Conservation (phyloP, 2,329 filamentous ascomycete species). For the Ascochyta lentis region DNA sequence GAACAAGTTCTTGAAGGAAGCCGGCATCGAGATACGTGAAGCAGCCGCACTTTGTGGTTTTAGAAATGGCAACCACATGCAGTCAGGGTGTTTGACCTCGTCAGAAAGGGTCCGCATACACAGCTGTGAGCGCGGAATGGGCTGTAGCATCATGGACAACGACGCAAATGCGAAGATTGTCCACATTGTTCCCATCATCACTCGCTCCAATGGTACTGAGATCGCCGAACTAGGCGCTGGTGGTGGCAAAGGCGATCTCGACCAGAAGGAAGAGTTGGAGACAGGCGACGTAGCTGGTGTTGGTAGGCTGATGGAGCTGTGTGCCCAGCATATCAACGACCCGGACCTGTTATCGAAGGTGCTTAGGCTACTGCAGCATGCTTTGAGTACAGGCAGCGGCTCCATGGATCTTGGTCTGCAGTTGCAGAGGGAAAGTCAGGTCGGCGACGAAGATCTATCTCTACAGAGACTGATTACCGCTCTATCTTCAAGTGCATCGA, state of each 20-base stretch:
- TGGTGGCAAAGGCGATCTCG: conserved; percentile 78
- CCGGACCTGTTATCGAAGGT: conserved; percentile 46
- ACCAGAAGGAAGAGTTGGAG: conserved; percentile 71
- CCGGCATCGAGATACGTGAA: conserved; percentile 58
- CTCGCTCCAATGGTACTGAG: conserved; percentile 67
- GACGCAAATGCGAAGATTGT: conserved; percentile 62
- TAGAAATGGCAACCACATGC: conserved; percentile 72
- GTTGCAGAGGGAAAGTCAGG: conserved; percentile 31
- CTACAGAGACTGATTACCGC: conserved; percentile 43
- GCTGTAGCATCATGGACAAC: conserved; percentile 61
- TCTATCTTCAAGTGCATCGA: conserved; percentile 27
- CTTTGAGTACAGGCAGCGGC: conserved; percentile 23
- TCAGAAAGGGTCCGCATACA: conserved; percentile 72
- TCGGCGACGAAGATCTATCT: conserved; percentile 34
- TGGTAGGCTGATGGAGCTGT: conserved; percentile 62
- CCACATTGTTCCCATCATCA: conserved; percentile 79
- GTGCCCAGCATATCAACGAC: conserved; percentile 48
- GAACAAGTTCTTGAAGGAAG: conserved; percentile 32
- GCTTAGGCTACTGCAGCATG: conserved; percentile 41
- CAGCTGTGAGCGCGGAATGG: conserved; percentile 79
- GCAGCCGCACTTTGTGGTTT: conserved; percentile 75
- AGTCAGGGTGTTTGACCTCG: conserved; percentile 74
- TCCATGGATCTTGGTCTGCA: conserved; percentile 38
- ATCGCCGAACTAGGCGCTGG: conserved; percentile 78
- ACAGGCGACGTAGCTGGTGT: conserved; percentile 57